A percentile compares a stretch with the other conserved stretches of the same genome.
phyloP scores from a whole-genome alignment of 2,329 filamentous ascomycete genomes.

The Xylariaceae sp. region DNA sequence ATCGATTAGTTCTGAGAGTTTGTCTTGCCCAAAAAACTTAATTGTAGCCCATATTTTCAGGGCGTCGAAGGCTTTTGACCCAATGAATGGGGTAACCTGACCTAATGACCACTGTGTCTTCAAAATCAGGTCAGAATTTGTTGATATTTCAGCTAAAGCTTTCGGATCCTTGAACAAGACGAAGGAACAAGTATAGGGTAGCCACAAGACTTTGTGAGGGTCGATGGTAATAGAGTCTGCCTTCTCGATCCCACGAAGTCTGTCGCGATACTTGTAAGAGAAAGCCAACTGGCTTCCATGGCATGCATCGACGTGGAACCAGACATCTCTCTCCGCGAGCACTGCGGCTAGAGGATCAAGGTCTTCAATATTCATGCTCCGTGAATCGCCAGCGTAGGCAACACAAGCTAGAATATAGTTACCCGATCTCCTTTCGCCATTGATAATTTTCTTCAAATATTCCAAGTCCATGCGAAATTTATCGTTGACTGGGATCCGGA shows the following conservation, averaged over 20 bases:
- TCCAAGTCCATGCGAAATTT: background rate
- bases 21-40: too few species aligned
- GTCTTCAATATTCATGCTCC: background rate
- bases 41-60: too few species aligned
- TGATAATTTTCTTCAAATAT: background rate
- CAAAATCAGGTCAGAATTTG: too few species aligned
- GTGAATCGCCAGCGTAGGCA: background rate
- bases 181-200: background rate
- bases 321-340: background rate
- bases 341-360: background rate
- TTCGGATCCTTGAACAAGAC: too few species aligned
- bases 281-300: background rate
- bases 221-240: background rate
- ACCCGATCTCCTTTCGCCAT: background rate
- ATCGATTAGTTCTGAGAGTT: too few species aligned
- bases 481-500: background rate
- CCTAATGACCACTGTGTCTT: too few species aligned
- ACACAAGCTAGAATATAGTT: background rate
- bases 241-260: background rate
- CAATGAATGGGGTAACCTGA: too few species aligned
- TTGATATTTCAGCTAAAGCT: too few species aligned
- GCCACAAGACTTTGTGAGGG: background rate
- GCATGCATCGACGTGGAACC: constrained; percentile 1
- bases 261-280: background rate
- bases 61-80: too few species aligned